These are phyloP conservation scores for Malassezia arunalokei DNA, from an alignment of 1,284 basidiomycete species.

Conservation along the genomic window DNA sequence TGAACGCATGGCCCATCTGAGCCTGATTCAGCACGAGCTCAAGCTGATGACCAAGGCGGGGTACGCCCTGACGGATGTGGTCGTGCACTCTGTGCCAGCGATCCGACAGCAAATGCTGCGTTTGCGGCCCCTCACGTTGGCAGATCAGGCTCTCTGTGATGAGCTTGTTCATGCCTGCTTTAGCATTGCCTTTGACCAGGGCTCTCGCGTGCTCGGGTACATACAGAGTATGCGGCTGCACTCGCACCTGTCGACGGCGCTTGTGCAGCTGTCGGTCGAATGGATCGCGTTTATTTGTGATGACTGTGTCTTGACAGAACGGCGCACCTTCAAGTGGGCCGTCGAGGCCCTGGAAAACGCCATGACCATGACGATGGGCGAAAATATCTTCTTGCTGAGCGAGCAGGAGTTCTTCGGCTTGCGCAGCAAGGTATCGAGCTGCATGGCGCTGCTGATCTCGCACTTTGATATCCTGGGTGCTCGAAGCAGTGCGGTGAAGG, in stretches of 20 bases:
- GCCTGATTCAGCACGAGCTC: slow-evolving; percentile 74
- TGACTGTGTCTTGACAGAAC: slow-evolving; percentile 88
- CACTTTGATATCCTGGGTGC: slow-evolving; percentile 77
- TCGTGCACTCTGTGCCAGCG: slow-evolving; percentile 57
- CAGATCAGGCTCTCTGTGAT: slow-evolving; percentile 28
- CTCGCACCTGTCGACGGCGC: slow-evolving; percentile 34
- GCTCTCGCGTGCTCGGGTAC: slow-evolving; percentile 37
- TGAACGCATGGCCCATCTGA: slow-evolving; percentile 83
- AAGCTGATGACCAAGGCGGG: slow-evolving; percentile 79
- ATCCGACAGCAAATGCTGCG: slow-evolving; percentile 21
- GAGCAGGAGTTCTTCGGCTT: slow-evolving; percentile 68
- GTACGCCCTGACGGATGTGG: slow-evolving; percentile 78
- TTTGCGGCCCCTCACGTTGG: slow-evolving; percentile 16
- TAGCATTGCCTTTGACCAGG: slow-evolving; percentile 75
- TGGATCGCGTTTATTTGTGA: slow-evolving; percentile 99
- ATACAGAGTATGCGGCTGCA: slow-evolving; percentile 36
- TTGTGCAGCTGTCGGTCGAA: slow-evolving; percentile 39
- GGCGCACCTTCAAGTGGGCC: slow-evolving; percentile 96
- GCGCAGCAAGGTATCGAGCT: slow-evolving; percentile 80
- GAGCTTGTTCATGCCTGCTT: slow-evolving; percentile 94
- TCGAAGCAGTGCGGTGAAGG: slow-evolving; percentile 37
- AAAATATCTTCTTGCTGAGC: slow-evolving; percentile 77
- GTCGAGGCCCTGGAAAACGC: slow-evolving; percentile 92
- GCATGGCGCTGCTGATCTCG: slow-evolving; percentile 87
- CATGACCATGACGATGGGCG: slow-evolving; percentile 67